These are phyloP conservation scores for Ichthyophthirius multifiliis DNA, from an alignment of 169 alveolate genomes.

Conservation along the genomic window DNA sequence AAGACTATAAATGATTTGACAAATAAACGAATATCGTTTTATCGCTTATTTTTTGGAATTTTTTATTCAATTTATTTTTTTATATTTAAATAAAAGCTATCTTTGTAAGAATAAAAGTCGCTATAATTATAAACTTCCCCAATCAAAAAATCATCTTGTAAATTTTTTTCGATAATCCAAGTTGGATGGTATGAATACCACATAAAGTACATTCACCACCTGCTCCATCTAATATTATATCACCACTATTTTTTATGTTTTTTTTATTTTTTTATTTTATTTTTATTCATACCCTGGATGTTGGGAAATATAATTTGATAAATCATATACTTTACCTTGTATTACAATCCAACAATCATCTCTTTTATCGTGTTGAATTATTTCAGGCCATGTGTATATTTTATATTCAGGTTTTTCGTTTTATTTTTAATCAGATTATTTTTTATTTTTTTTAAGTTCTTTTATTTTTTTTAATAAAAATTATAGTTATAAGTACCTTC, in stretches of 20 bases:
- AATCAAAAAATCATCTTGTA: constrained; percentile 39
- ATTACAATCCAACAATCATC: constrained; percentile 72
- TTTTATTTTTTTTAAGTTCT: not conserved
- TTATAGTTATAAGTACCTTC: not conserved
- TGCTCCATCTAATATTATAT: constrained; percentile 60
- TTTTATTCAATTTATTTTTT: constrained; percentile 47
- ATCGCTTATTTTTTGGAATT: constrained; percentile 36
- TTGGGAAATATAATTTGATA: constrained; percentile 62
- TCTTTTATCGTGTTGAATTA: constrained; percentile 52
- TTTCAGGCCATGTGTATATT: constrained; percentile 60
- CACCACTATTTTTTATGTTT: constrained; percentile 17
- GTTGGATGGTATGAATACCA: constrained; percentile 68
- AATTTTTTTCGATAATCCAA: constrained; percentile 7
- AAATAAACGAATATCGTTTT: constrained; percentile 40
- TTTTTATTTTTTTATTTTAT: too few relatives aligned
- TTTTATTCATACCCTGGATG: constrained; percentile 90
- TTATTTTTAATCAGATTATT: not conserved
- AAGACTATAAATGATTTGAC: constrained; percentile 31
- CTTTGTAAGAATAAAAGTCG: constrained; percentile 56
- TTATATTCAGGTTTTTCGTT: not conserved
- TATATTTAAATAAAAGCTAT: constrained; percentile 43
- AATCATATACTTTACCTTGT: constrained; percentile 73
- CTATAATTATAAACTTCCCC: constrained; percentile 58
- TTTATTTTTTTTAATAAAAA: not conserved
- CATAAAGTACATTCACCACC: constrained; percentile 76